Percentiles rank a stretch among this genome's conserved stretches.
phyloP scores from a whole-genome alignment of 169 alveolate genomes.

The Plasmodium inui region DNA sequence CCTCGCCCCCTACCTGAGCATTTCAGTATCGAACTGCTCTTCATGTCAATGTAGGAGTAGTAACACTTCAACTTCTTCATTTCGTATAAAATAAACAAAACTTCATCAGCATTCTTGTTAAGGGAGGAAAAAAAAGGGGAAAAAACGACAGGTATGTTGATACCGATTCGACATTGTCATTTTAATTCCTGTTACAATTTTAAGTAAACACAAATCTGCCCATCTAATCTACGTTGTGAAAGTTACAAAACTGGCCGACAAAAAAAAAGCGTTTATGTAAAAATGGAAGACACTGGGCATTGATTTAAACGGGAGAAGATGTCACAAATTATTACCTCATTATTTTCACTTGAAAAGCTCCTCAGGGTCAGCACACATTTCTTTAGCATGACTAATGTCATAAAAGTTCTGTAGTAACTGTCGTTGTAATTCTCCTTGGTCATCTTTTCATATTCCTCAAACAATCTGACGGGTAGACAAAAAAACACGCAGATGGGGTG shows the following conservation, averaged over 20 bases:
- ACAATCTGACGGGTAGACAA: constrained; percentile 9
- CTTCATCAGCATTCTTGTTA: constrained; percentile 41
- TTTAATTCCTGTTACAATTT: background rate
- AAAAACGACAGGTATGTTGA: background rate
- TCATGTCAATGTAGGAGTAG: constrained; percentile 41
- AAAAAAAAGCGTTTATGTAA: background rate
- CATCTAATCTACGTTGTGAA: background rate
- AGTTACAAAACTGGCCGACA: background rate
- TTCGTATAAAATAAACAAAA: constrained; percentile 65
- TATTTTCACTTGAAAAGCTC: constrained; percentile 53
- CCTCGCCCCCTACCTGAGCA: constrained; percentile 5
- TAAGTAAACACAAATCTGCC: background rate
- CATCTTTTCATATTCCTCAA: constrained; percentile 75
- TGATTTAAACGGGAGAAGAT: background rate
- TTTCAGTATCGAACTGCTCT: constrained; percentile 33
- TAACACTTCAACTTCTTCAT: constrained; percentile 59
- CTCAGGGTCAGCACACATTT: constrained; percentile 66
- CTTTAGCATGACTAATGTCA: constrained; percentile 59
- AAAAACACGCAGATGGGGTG: background rate
- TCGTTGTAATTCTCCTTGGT: constrained; percentile 40
- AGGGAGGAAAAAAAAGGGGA: background rate
- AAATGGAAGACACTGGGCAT: background rate
- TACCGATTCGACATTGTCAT: background rate
- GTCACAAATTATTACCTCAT: constrained; percentile 28
- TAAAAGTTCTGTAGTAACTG: constrained; percentile 48